Evolutionary conservation across 345 rosid species (phyloP), one percentile per base, ranked within the genome.

Genomic region (Hibiscus mutabilis): DNA sequence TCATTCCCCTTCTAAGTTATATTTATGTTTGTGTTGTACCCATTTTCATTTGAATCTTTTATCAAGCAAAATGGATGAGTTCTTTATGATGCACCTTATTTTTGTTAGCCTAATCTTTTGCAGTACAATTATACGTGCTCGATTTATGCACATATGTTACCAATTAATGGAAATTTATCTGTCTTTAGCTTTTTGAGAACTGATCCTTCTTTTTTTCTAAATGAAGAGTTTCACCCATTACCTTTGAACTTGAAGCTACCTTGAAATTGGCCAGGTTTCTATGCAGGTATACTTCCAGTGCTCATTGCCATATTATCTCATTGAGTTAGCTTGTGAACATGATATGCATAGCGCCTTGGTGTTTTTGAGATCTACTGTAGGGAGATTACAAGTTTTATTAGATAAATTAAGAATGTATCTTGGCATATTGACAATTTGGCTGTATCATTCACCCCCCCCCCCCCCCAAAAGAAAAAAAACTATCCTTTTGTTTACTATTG

Each of bases 191-290:
- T 70, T 27, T 69, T 74, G 74, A 71, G 58, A 27, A 49, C 35
- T 62, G 57, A 40, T 68, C 71, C n/a, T 60, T 18, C 0, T 24
- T 16, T 81, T 66, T 65, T 24, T 49, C 80, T 68, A 51, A 68
- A 51, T 85, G 81, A 92, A 92, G 97, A 79, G 98, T 96, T 77
- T 96, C 98, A 16, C 99, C 98, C 13, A 74, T 96, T 74, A 91
- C 95, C 86, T 96, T 96, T 88, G 99, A 95, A 77, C 97, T 95
- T 55, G 99, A 95, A 85, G 97, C 96, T 73, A 89, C 87, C 22
- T 82, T 92, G 78, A 92, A 96, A 79, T 79, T 92, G 79, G 99
- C 99, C 72, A 89, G 99, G 81, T 96, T 87, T 82, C 95, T 96
- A 69, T 92, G 96, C 87, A 96, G 96, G 99, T 96, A 84, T 15